phyloP scores from a whole-genome alignment of 2,329 filamentous ascomycete species.

The Colletotrichum sidae region DNA sequence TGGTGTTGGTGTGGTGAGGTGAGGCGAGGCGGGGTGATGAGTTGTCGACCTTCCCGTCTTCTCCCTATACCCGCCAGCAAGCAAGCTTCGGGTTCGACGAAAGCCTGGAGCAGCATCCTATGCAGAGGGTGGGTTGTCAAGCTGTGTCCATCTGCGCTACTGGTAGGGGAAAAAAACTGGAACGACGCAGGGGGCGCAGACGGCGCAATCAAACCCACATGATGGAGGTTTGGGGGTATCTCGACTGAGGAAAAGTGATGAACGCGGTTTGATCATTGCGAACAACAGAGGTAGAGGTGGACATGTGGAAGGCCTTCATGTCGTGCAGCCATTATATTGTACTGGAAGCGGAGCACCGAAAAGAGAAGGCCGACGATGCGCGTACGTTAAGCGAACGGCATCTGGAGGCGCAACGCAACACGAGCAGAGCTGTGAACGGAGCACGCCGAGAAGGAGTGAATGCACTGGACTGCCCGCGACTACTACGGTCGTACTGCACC shows the following conservation, averaged over 20 bases:
- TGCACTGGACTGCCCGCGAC: too few relatives aligned
- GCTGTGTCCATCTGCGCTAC: slow-evolving; percentile 6
- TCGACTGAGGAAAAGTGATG: neutral
- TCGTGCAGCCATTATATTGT: neutral
- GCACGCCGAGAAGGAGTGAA: too few relatives aligned
- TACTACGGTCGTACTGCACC: too few relatives aligned
- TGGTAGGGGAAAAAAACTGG: neutral
- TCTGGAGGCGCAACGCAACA: too few relatives aligned
- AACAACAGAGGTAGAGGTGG: neutral
- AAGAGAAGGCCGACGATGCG: slow-evolving; percentile 9
- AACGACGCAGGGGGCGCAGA: slow-evolving; percentile 3
- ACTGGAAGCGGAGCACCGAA: slow-evolving; percentile 4
- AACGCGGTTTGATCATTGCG: neutral
- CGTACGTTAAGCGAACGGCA: neutral
- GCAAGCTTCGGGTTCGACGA: slow-evolving; percentile 25
- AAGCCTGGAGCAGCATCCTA: slow-evolving; percentile 17
- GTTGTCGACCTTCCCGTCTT: slow-evolving; percentile 14
- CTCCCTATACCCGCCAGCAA: slow-evolving; percentile 15
- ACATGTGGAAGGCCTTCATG: neutral
- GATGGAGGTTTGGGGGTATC: neutral
- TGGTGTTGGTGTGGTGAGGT: too few relatives aligned
- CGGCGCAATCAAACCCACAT: neutral
- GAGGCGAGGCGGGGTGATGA: too few relatives aligned
- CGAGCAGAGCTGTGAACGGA: too few relatives aligned
- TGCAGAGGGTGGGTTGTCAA: slow-evolving; percentile 4